Base-by-base conservation (phyloP, 768 basidiomycete genomes). In the Tylopilus cervinicoccineus region DNA sequence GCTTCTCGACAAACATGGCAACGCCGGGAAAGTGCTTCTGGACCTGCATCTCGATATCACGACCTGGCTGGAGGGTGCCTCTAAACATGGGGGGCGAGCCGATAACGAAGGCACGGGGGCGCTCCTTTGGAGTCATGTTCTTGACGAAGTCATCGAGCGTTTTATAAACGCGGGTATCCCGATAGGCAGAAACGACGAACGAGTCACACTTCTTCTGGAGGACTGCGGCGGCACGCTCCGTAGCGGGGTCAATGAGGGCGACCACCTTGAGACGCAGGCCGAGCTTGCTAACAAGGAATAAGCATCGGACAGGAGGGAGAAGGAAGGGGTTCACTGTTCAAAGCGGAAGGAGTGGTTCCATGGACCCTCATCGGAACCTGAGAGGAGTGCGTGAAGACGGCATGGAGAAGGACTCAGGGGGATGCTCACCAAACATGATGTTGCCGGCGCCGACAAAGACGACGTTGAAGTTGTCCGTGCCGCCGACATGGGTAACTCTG, bases 361-460 rank as follows among this genome's bases (percentile, higher is more conserved):
- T 17, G 90, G 91, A 36, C 90, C 91, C 63, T 92, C 89, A 36
- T 83, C 81, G 42, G 88, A 91, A 50, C 89, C 89, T 91, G 65
- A 22, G 37, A 36, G 44, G 16, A 20, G 14, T 31, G 29, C 13
- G 46, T 63, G 36, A 52, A 51, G 19, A 29, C 16, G 45, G 24
- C 29, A 48, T 34, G 37, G 41, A 27, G 17, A 27, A 17, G 26
- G 37, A n/a, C 13, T 12, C 22, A 27, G 29, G 36, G 43, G 32
- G n/a, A 26, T 29, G 50, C 71, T 47, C 45, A 82, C 93, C 94
- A 64, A 98, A 98, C 93, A 96, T 96, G 72, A 97, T 94, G 72
- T 96, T 95, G 14, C 93, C 94, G 23, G 94, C 94, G 43, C 94
- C 94, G 57, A 98, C 76, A 69, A 95, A 93, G 65, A 95, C 82